Evolutionary conservation across 78 protist genomes (phyloP).

Genomic region (Capsaspora owczarzaki): DNA sequence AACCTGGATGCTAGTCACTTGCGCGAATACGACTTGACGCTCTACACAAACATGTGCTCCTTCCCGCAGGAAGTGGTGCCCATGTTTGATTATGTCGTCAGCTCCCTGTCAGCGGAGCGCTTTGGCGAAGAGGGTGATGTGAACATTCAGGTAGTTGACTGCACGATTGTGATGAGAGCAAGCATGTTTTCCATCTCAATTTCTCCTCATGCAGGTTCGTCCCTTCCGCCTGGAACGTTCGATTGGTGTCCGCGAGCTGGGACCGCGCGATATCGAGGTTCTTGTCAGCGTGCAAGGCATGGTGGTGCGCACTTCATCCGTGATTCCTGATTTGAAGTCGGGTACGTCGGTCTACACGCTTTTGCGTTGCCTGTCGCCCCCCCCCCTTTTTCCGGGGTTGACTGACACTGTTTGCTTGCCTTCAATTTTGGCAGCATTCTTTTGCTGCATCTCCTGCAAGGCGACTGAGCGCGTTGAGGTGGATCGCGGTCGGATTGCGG

Average conservation of each 20-base stretch:
- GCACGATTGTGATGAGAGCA: neutral
- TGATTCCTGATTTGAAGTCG: conserved; percentile 80
- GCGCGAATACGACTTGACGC: neutral
- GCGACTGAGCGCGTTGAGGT: conserved; percentile 13
- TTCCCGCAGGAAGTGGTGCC: conserved; percentile 20
- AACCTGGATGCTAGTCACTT: conserved; percentile 35
- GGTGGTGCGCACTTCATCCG: conserved; percentile 63
- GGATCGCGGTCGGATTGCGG: conserved; percentile 54
- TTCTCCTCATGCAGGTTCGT: conserved; percentile 5
- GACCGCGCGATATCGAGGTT: conserved; percentile 80
- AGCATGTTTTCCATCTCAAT: neutral
- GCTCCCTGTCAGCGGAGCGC: neutral
- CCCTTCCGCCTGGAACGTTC: conserved; percentile 38
- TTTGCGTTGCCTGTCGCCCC: too few species aligned
- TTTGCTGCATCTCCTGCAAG: conserved; percentile 58
- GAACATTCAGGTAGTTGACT: neutral
- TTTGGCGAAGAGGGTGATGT: neutral
- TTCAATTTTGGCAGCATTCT: conserved; percentile 32
- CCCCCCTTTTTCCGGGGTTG: too few species aligned
- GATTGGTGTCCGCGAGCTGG: conserved; percentile 57
- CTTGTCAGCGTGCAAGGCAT: conserved; percentile 86
- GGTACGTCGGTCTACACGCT: too few species aligned
- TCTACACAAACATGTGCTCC: conserved; percentile 2
- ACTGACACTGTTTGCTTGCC: too few species aligned
- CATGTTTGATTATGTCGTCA: neutral